phyloP scores from a whole-genome alignment of 2,329 filamentous ascomycete species.

The Alternaria alternata region DNA sequence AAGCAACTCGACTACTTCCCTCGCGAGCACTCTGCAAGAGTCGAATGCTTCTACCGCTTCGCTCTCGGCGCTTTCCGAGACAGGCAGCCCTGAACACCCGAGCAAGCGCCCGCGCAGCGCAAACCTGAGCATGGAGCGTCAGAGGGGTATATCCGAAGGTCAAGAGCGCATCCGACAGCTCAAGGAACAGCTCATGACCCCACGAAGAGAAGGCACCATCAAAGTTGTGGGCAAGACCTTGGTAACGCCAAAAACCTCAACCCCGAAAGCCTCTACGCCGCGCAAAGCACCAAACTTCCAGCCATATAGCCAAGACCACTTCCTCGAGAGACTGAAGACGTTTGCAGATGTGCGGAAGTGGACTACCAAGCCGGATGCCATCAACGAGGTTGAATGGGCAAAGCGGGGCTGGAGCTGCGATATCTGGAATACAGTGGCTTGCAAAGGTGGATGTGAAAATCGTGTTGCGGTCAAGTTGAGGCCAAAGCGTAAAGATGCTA shows the following conservation, averaged over 20 bases:
- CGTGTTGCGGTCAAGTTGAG: slow-evolving; percentile 81
- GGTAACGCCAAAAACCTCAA: slow-evolving; percentile 36
- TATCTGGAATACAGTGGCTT: slow-evolving; percentile 76
- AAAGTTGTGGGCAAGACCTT: slow-evolving; percentile 40
- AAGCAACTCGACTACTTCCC: slow-evolving; percentile 58
- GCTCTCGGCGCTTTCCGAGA: slow-evolving; percentile 32
- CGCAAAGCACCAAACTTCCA: slow-evolving; percentile 73
- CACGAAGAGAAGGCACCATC: slow-evolving; percentile 38
- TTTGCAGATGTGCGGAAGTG: slow-evolving; percentile 92
- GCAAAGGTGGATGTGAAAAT: slow-evolving; percentile 79
- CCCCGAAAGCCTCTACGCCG: slow-evolving; percentile 34
- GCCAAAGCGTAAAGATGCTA: slow-evolving; percentile 59
- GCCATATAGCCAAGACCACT: slow-evolving; percentile 83
- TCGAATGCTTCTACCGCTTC: slow-evolving; percentile 45
- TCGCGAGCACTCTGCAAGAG: slow-evolving; percentile 49
- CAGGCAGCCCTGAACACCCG: slow-evolving; percentile 39
- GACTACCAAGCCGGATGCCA: slow-evolving; percentile 86
- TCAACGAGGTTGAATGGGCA: slow-evolving; percentile 93
- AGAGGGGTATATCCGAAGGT: slow-evolving; percentile 38
- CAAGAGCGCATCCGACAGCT: slow-evolving; percentile 42
- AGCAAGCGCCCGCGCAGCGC: slow-evolving; percentile 48
- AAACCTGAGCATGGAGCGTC: slow-evolving; percentile 36
- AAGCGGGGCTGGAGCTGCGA: slow-evolving; percentile 91
- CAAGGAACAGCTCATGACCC: slow-evolving; percentile 44
- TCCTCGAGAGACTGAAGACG: slow-evolving; percentile 81